Conservation (phyloP, 2,329 filamentous ascomycete species). For the Dissoconium aciculare region DNA sequence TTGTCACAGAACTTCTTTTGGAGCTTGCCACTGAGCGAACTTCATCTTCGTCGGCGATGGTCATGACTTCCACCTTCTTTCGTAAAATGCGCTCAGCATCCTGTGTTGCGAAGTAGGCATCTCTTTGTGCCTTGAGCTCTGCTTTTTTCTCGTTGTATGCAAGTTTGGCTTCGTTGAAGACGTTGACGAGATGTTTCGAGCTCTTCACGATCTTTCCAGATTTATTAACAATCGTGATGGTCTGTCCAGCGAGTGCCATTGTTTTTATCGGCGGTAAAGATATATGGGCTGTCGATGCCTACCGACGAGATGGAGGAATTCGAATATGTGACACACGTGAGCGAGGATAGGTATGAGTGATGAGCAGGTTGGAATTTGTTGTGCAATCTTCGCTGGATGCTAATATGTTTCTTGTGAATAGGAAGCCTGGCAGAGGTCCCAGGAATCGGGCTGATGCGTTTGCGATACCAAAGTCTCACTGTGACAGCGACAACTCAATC, state of each 20-base stretch:
- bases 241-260: conserved; percentile 44
- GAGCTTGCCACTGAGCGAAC: conserved; percentile 14
- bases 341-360: neutral
- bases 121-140: conserved; percentile 57
- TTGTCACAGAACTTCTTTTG: conserved; percentile 15
- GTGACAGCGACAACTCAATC: too few species aligned
- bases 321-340: neutral
- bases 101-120: conserved; percentile 35
- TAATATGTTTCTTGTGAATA: too few species aligned
- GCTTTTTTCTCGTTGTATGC: conserved; percentile 82
- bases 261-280: too few species aligned
- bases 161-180: conserved; percentile 83
- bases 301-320: neutral
- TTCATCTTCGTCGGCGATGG: conserved; percentile 31
- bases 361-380: too few species aligned
- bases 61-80: conserved; percentile 39
- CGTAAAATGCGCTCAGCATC: conserved; percentile 41
- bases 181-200: conserved; percentile 73
- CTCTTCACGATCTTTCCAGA: conserved; percentile 84
- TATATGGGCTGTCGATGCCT: too few species aligned
- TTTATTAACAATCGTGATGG: conserved; percentile 78
- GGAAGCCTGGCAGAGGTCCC: too few species aligned
- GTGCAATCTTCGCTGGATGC: too few species aligned
- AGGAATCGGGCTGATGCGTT: too few species aligned
- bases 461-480: too few species aligned